These are phyloP conservation scores for Linum trigynum DNA, from an alignment of 345 rosid genomes.

Conservation along the genomic window DNA sequence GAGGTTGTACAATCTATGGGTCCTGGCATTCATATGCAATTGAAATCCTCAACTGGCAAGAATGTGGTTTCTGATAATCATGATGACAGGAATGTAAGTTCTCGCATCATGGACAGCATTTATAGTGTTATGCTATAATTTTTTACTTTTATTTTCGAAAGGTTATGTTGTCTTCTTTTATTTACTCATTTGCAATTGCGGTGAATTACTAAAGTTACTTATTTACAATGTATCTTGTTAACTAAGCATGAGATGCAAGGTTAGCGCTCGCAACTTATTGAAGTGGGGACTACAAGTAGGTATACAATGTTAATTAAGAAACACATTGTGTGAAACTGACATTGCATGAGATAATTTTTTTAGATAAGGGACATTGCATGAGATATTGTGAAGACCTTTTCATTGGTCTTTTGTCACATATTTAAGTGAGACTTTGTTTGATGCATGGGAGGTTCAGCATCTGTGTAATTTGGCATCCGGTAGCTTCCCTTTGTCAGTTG, in stretches of 20 bases:
- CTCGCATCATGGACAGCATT: neutral
- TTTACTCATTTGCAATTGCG: neutral
- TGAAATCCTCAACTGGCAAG: slow-evolving; percentile 46
- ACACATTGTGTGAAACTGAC: neutral
- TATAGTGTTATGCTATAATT: neutral
- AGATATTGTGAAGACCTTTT: neutral
- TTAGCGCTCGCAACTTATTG: too few relatives aligned
- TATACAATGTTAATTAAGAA: neutral
- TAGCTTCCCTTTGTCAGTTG: neutral
- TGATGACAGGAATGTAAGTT: slow-evolving; percentile 60
- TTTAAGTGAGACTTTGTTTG: too few relatives aligned
- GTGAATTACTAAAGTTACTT: too few relatives aligned
- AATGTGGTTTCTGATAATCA: slow-evolving; percentile 38
- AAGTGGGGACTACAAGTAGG: neutral
- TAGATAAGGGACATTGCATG: neutral
- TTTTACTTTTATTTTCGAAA: neutral
- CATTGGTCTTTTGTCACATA: too few relatives aligned
- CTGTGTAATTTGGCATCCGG: too few relatives aligned
- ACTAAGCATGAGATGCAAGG: neutral
- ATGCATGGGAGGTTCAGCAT: too few relatives aligned
- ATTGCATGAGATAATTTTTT: too few relatives aligned
- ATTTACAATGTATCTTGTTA: neutral
- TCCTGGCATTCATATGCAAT: slow-evolving; percentile 48
- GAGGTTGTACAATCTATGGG: slow-evolving; percentile 36
- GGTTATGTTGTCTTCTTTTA: neutral